These are phyloP conservation scores for Pseudonitzschia delicatissima DNA, from an alignment of 108 stramenopile genomes.

Conservation along the genomic window DNA sequence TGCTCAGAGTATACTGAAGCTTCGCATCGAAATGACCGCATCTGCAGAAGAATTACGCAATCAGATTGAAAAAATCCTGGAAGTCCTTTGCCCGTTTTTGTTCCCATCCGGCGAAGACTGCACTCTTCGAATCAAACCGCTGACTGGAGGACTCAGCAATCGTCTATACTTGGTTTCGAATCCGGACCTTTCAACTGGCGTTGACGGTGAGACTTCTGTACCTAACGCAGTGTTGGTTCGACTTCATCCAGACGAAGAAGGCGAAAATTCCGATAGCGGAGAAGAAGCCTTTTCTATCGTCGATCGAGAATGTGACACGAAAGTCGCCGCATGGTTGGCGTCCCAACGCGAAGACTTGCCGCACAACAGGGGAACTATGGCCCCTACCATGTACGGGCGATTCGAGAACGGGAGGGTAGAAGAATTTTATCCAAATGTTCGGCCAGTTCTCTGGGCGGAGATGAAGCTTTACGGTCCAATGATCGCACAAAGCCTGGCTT, in stretches of 20 bases:
- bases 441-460: slow-evolving; percentile 37
- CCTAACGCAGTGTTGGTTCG: slow-evolving; percentile 29
- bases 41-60: neutral
- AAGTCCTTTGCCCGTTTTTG: slow-evolving; percentile 10
- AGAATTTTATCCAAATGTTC: slow-evolving; percentile 51
- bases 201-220: neutral
- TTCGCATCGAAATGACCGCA: neutral
- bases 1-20: neutral
- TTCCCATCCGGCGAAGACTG: neutral
- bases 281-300: slow-evolving; percentile 13
- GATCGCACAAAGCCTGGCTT: slow-evolving; percentile 44
- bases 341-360: neutral
- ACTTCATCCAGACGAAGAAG: slow-evolving; percentile 29
- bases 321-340: slow-evolving; percentile 52
- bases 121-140: slow-evolving; percentile 22
- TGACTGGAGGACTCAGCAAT: slow-evolving; percentile 48
- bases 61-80: neutral
- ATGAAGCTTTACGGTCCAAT: slow-evolving; percentile 37
- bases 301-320: slow-evolving; percentile 51
- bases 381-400: slow-evolving; percentile 62
- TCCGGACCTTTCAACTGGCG: neutral
- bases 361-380: slow-evolving; percentile 7
- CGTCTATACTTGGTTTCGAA: slow-evolving; percentile 31
- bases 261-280: neutral
- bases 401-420: slow-evolving; percentile 76